A percentile compares a stretch with the other conserved stretches of the same genome.
Evolutionary conservation across 306 rosid species (phyloP).

Genomic region (Arachis stenosperma): DNA sequence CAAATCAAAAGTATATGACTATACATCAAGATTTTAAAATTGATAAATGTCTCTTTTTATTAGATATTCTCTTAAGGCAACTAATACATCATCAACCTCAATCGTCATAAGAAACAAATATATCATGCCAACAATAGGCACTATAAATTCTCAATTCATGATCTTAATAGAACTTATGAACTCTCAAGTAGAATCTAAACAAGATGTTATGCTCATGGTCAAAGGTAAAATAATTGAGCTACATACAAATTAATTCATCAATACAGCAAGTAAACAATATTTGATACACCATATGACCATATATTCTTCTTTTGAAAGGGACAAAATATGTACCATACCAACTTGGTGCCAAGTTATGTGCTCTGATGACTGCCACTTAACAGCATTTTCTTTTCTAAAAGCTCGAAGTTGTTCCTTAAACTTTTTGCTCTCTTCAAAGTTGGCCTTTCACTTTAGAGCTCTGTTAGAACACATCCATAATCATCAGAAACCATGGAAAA

Average conservation of each 20-base stretch:
- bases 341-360: constrained; percentile 8
- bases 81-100: not conserved
- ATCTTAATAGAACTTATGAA: not conserved
- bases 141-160: not conserved
- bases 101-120: not conserved
- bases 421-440: constrained; percentile 88
- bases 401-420: constrained; percentile 69
- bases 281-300: not conserved
- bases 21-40: not conserved
- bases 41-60: not conserved
- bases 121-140: not conserved
- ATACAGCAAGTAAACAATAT: constrained; percentile 11
- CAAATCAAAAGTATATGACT: not conserved
- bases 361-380: constrained; percentile 47
- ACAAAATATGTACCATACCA: constrained; percentile 1
- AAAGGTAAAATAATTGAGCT: constrained; percentile 17
- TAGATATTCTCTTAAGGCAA: not conserved
- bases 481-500: not conserved
- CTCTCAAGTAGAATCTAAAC: not conserved
- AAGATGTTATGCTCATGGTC: not conserved
- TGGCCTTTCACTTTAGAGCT: constrained; percentile 90
- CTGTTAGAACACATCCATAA: constrained; percentile 44
- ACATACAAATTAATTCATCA: constrained; percentile 3
- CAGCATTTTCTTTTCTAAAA: constrained; percentile 70
- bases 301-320: not conserved